These are phyloP conservation scores for Cercospora zeae-maydis DNA, from an alignment of 2,329 filamentous ascomycete genomes.

Conservation along the genomic window DNA sequence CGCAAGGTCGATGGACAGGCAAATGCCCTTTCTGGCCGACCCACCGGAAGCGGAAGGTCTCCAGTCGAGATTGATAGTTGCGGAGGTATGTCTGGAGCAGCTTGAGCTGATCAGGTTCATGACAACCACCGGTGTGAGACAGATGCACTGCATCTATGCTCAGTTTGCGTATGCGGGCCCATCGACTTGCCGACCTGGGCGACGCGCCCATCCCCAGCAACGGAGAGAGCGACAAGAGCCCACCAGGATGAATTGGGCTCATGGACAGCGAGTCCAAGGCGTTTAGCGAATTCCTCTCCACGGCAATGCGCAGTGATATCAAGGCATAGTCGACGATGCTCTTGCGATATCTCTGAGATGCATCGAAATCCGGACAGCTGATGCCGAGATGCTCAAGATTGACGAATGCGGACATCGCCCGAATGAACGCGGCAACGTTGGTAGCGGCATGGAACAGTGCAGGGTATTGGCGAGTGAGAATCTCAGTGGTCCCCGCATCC, in stretches of 20 bases:
- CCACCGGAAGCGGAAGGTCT: constrained; percentile 73
- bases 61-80: constrained; percentile 49
- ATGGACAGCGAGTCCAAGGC: constrained; percentile 68
- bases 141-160: constrained; percentile 59
- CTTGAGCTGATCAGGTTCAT: constrained; percentile 57
- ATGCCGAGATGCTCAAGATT: constrained; percentile 72
- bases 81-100: constrained; percentile 77
- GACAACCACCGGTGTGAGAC: constrained; percentile 45
- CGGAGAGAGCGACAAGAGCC: constrained; percentile 74
- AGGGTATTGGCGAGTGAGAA: constrained; percentile 81
- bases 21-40: constrained; percentile 68
- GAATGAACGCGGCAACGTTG: constrained; percentile 79
- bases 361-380: constrained; percentile 69
- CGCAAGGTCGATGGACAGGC: constrained; percentile 63
- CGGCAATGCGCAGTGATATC: constrained; percentile 77
- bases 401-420: constrained; percentile 64
- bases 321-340: constrained; percentile 83
- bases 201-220: constrained; percentile 69
- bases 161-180: constrained; percentile 73
- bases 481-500: constrained; percentile 71
- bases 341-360: constrained; percentile 65
- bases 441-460: constrained; percentile 86
- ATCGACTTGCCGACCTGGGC: constrained; percentile 67
- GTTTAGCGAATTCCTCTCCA: constrained; percentile 67
- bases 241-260: constrained; percentile 68